A percentile compares a stretch with the other conserved stretches of the same genome.
phyloP scores from a whole-genome alignment of 306 rosid genomes.

The Trifolium dubium region DNA sequence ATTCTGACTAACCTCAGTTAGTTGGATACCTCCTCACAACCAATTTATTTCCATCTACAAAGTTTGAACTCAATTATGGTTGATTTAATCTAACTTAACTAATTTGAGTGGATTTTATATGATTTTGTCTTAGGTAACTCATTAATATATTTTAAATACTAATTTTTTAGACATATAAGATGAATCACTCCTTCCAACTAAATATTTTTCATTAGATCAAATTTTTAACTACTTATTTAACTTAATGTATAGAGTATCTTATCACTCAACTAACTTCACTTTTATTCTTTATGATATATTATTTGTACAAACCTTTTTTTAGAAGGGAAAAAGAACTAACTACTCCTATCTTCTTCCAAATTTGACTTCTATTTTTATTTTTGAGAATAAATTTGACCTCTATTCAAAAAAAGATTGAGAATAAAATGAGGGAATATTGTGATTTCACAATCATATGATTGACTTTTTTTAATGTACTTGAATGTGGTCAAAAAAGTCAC shows the following conservation, averaged over 20 bases:
- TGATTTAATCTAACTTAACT: background rate
- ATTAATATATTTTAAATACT: no score
- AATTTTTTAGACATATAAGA: background rate
- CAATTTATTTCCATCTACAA: no score
- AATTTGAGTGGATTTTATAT: no score
- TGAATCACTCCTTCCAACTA: background rate
- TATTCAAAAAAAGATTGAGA: background rate
- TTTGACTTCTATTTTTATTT: background rate
- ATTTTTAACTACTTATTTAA: no score
- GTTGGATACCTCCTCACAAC: no score
- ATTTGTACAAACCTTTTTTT: background rate
- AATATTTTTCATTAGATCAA: no score
- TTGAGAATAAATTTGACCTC: no score
- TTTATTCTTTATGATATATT: background rate
- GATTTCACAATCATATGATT: conserved; percentile 8
- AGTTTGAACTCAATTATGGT: no score
- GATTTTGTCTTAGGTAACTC: no score
- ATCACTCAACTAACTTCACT: background rate
- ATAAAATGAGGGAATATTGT: background rate
- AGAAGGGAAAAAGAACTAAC: no score
- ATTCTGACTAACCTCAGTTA: no score
- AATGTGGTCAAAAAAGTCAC: background rate
- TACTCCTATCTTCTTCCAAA: background rate
- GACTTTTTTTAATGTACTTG: conserved; percentile 37
- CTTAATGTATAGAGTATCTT: no score